Evolutionary conservation across 2,329 filamentous ascomycete genomes (phyloP).

Genomic region (Aureobasidium sp.): DNA sequence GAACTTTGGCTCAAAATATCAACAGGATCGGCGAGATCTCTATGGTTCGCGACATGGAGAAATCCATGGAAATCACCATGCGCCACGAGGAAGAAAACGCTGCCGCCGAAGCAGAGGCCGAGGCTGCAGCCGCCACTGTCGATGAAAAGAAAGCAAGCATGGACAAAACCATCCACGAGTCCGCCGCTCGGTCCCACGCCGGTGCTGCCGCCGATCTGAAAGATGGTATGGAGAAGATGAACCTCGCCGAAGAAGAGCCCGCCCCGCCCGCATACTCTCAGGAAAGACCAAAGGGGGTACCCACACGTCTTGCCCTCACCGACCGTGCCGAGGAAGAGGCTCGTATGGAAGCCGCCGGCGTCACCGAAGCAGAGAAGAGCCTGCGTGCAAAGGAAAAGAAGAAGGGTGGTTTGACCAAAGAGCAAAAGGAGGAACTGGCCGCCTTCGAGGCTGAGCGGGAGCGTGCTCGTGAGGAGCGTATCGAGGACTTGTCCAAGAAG

Average conservation of each 20-base stretch:
- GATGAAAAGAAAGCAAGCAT: conserved; percentile 39
- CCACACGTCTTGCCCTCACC: conserved; percentile 77
- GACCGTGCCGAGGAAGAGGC: conserved; percentile 69
- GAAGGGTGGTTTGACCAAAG: conserved; percentile 76
- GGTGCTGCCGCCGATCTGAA: conserved; percentile 8
- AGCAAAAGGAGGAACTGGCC: conserved; percentile 84
- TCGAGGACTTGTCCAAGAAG: conserved; percentile 75
- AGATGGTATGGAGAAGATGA: conserved; percentile 27
- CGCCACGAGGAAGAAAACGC: conserved; percentile 53
- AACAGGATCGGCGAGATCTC: conserved; percentile 83
- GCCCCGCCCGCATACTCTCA: conserved; percentile 14
- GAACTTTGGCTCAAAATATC: background rate
- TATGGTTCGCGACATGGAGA: conserved; percentile 95
- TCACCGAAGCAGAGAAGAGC: conserved; percentile 67
- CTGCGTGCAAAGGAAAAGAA: conserved; percentile 78
- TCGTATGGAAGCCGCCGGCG: conserved; percentile 53
- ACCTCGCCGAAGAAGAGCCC: conserved; percentile 10
- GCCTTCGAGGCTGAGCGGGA: conserved; percentile 83
- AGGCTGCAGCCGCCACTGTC: conserved; percentile 41
- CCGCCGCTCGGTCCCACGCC: conserved; percentile 10
- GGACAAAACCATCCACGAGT: conserved; percentile 14
- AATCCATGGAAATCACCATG: conserved; percentile 97
- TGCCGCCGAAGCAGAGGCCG: conserved; percentile 9
- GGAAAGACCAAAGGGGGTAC: conserved; percentile 47
- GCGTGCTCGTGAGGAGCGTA: conserved; percentile 77